These are phyloP conservation scores for Skeletonema marinoi DNA, from an alignment of 108 stramenopile genomes.

Conservation along the genomic window DNA sequence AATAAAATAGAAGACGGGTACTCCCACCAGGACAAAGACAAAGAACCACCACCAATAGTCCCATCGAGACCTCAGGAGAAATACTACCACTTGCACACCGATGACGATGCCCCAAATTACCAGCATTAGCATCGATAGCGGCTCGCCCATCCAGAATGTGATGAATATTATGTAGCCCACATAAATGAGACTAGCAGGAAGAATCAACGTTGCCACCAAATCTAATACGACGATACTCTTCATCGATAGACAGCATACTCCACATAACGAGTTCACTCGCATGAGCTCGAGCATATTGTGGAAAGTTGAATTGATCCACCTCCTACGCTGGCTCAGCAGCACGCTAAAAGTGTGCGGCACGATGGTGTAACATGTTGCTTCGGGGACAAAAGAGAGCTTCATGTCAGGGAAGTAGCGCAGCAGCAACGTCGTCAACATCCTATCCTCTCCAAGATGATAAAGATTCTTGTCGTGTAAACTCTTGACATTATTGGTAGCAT, in stretches of 20 bases:
- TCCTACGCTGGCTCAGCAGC: constrained; percentile 44
- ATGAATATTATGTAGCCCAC: constrained; percentile 51
- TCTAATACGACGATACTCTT: constrained; percentile 49
- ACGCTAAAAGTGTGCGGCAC: constrained; percentile 49
- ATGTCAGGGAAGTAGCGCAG: constrained; percentile 54
- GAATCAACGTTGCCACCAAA: constrained; percentile 49
- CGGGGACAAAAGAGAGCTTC: constrained; percentile 46
- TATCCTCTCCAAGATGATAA: constrained; percentile 48
- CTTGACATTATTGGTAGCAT: constrained; percentile 50
- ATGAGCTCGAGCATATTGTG: constrained; percentile 54
- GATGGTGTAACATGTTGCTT: constrained; percentile 50
- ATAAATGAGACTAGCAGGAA: constrained; percentile 50
- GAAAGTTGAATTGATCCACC: constrained; percentile 59
- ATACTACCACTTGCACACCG: constrained; percentile 54
- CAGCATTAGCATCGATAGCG: constrained; percentile 42
- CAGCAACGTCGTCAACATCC: constrained; percentile 51
- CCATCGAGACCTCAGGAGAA: constrained; percentile 52
- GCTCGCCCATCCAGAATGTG: constrained; percentile 50
- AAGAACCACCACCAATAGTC: constrained; percentile 68
- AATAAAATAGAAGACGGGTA: constrained; percentile 65
- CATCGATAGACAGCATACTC: constrained; percentile 54
- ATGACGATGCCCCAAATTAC: constrained; percentile 52
- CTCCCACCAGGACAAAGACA: constrained; percentile 50
- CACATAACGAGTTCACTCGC: constrained; percentile 53
- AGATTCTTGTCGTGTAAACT: constrained; percentile 54